Base-by-base conservation (phyloP, 2,329 filamentous ascomycete genomes). In the Penicillium capsulatum region DNA sequence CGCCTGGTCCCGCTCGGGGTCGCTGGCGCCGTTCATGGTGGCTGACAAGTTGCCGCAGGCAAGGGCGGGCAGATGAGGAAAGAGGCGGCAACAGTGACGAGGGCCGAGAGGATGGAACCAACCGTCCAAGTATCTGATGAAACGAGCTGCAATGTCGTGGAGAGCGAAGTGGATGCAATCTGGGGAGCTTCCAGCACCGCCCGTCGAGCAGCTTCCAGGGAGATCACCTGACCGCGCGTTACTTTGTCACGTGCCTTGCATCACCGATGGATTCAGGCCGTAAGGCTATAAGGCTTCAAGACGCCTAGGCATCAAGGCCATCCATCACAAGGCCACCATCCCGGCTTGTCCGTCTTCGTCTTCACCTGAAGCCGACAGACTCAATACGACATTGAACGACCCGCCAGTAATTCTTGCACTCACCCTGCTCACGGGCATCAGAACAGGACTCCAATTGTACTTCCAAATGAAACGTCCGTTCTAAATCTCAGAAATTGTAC, bases 1-100 rank as follows among this genome's bases (percentile, higher is more conserved):
- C 61, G 86, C 85, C 64, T 83, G 76, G 56, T 83, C 65, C 58
- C 76, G 70, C 64, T 79, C 76, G 40, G 74, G 71, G 53, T 79
- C 74, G 49, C 48, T 49, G 53, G 57, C 57, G 48, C 59, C 60
- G 55, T 61, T 62, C 65, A 68, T 68, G 47, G 46, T 59, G 54
- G 42, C 43, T 31, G 35, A 37, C 39, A 38, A 35, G 30, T 39
- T 36, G 40, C 27, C 24, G 31, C 17, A 44, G 30, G 40, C 17
- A 28, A 39, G 32, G 34, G 20, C 28, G 26, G 20, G 17, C 22
- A 30, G 26, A 35, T 28, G 11, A 37, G 36, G 29, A 20, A 10
- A 36, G 40, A 30, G 11, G 19, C 13, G n/a, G 6, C 17, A 17
- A 13, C 15, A 31, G 28, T 17, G 31, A 11, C 27, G 33, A 31